Evolutionary conservation across 2,329 filamentous ascomycete genomes (phyloP), one percentile per base, ranked within the genome.

Genomic region (Sarocladiaceae sp.): DNA sequence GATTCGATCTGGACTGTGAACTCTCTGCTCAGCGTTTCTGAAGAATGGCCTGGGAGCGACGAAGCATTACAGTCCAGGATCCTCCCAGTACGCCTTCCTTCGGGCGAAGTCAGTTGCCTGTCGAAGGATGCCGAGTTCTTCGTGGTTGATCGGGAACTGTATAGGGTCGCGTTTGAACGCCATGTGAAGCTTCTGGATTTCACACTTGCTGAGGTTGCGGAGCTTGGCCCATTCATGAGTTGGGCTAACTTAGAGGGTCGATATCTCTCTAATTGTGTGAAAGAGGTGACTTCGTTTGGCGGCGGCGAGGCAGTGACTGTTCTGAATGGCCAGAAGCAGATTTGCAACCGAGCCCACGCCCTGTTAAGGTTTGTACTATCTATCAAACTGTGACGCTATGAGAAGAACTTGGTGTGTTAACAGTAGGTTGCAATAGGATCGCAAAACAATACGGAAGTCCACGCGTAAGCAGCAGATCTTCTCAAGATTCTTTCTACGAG

Each of bases 101-200:
- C 16, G 29, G 20, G 32, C 15, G 3, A 31, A 27, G 33, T 16
- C 7, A n/a, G 19, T 31, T 9, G 23, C 18, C 4, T 27, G 63
- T 63, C 34, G 3, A 11, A n/a, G 43, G 20, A n/a, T 16, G 33
- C 34, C 9, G 21, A 45, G 7, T 45, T 45, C 33, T 51, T 50
- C 24, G 50, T 64, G 4, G 45, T 52, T 4, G 61, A 65, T 45
- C 58, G 55, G 26, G 50, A 60, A 15, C 24, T n/a, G 1, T 45
- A 59, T 12, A 26, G 23, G 1, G 32, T 48, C 1, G 32, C 40
- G 4, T 64, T 65, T 41, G 26, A 34, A 3, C 21, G 24, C 19
- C 51, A 47, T 20, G 50, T 56, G 15, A 60, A 55, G 29, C 35
- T 58, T 5, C 52, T 65, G 12, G 59, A 62, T 46, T 63, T 62